phyloP scores from a whole-genome alignment of 257 asterid species.

The Solanum ossicruentum region DNA sequence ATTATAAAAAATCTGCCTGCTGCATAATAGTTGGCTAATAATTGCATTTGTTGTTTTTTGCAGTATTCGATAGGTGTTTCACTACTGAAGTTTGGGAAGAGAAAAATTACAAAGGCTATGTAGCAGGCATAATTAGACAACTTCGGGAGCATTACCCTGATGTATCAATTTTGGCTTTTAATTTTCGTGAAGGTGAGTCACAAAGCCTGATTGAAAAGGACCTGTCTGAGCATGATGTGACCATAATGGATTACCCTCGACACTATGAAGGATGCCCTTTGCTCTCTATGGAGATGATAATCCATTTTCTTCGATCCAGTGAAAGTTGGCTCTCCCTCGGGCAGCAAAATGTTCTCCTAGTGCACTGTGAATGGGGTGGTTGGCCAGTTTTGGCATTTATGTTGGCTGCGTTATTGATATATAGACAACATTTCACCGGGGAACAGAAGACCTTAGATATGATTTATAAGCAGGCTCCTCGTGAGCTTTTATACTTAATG shows the following conservation, averaged over 20 bases:
- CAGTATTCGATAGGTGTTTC: conserved; percentile 69
- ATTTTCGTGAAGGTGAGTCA: conserved; percentile 37
- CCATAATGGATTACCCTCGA: conserved; percentile 36
- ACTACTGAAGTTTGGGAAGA: conserved; percentile 23
- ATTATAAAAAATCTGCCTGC: not conserved
- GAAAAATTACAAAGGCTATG: conserved; percentile 23
- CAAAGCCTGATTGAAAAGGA: conserved; percentile 12
- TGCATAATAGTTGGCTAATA: not conserved
- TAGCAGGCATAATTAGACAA: conserved; percentile 28
- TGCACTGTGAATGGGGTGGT: conserved; percentile 50
- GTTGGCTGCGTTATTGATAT: conserved; percentile 47
- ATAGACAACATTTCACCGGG: conserved; percentile 28
- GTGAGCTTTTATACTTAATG: conserved; percentile 22
- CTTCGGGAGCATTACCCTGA: conserved; percentile 42
- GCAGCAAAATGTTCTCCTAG: conserved; percentile 43
- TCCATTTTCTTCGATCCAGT: conserved; percentile 42
- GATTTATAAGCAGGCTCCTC: conserved; percentile 59
- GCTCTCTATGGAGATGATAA: conserved; percentile 51
- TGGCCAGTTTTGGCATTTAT: conserved; percentile 48
- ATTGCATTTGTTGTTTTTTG: conserved; percentile 2
- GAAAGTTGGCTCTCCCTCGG: conserved; percentile 54
- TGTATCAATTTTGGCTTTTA: conserved; percentile 46
- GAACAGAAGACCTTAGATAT: conserved; percentile 52
- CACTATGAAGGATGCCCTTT: conserved; percentile 35
- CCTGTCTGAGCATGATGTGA: conserved; percentile 25